Base-by-base conservation (phyloP, 441 rosid species). In the Adansonia rubrostipa region DNA sequence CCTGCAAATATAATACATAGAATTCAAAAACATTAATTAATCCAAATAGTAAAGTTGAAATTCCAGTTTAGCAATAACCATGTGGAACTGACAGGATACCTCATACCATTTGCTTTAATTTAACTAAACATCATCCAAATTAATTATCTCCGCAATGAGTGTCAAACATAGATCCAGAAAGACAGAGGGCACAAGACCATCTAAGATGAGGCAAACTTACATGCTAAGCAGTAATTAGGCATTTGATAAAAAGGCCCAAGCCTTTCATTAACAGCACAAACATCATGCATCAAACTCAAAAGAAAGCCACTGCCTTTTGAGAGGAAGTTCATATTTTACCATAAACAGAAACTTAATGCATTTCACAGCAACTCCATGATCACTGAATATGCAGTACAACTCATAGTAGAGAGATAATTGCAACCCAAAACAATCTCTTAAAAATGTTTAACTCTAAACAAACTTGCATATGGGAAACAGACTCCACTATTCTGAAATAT, bases 1-100 rank as follows among this genome's bases (percentile, higher is more conserved):
- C 94, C 98, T 96, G 91, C 87, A 87, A 82, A 74, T 75, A 36
- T 77, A 69, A 28, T 81, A 71, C 19, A 72, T 15, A 75, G 78
- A 68, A 47, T 57, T 48, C 82, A 76, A 60, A 47, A 53, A 54
- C 17, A 83, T 9, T 28, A 47, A 56, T 61, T 47, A 74, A 54
- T 20, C 53, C 33, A 20, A 63, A 36, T 36, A 4, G 65, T 45
- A 67, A 10, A 63, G 60, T 57, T 64, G 14, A 72, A 40, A 4
- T 24, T 9, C 61, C 17, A 50, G 19, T 22, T 48, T 42, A 70
- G 47, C 17, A 22, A 64, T 15, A 64, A 64, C 13, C 11, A 63
- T 33, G 47, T 6, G 20, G 10, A 33, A 6, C 47, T 28, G 9
- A 63, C 44, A 33, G 17, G 44, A 33, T 63, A 36, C 8, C 17